Conservation (phyloP, 73 alveolate species). For the Durusdinium trenchii region DNA sequence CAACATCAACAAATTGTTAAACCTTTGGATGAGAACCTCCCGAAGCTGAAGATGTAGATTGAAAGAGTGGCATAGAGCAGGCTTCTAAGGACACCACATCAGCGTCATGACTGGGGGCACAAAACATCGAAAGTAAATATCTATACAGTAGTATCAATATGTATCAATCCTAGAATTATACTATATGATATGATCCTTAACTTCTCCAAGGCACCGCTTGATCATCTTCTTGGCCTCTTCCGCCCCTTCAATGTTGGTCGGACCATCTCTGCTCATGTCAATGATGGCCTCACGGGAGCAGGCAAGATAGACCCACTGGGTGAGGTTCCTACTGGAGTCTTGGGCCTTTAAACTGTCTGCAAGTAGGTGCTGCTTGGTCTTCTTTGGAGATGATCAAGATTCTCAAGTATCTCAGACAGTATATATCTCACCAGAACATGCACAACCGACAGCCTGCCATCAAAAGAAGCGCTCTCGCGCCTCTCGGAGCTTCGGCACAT, state of each 20-base stretch:
- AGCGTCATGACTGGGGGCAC: not conserved
- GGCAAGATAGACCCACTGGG: not conserved
- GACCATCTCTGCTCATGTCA: slow-evolving; percentile 90
- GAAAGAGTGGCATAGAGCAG: too few species aligned
- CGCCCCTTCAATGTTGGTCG: slow-evolving; percentile 79
- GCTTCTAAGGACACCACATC: too few species aligned
- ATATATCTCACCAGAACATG: too few species aligned
- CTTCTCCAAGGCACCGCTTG: slow-evolving; percentile 25
- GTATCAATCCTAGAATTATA: too few species aligned
- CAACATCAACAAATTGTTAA: not conserved
- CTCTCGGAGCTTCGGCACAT: slow-evolving; percentile 89
- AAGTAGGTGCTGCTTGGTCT: too few species aligned
- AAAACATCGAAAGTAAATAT: not conserved
- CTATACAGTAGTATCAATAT: not conserved
- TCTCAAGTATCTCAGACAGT: too few species aligned
- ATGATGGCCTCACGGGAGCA: slow-evolving; percentile 28
- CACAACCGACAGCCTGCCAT: too few species aligned
- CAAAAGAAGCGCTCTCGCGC: slow-evolving; percentile 17
- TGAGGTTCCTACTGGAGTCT: not conserved
- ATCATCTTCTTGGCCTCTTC: slow-evolving; percentile 93
- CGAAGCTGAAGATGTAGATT: too few species aligned
- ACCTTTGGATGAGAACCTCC: too few species aligned
- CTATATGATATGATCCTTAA: not conserved
- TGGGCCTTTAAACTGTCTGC: too few species aligned
- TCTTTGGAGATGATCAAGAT: too few species aligned